These are phyloP conservation scores for Rhodotorula sp. DNA, from an alignment of 1,284 basidiomycete species.

Conservation along the genomic window DNA sequence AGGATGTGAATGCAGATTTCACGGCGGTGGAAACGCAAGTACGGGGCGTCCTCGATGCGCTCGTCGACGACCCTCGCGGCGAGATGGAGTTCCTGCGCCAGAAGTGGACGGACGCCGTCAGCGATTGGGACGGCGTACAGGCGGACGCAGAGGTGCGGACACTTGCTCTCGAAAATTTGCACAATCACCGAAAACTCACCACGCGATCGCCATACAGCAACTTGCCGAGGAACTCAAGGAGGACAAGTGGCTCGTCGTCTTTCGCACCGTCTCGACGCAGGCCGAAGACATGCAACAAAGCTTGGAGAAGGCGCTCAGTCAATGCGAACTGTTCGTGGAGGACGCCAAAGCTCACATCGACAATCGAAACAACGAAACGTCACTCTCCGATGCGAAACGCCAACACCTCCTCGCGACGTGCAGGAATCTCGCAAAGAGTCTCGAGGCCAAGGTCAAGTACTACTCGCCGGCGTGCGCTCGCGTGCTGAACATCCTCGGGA, in stretches of 20 bases:
- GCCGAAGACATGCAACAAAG: slow-evolving; percentile 96
- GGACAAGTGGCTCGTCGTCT: slow-evolving; percentile 86
- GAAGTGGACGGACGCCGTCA: slow-evolving; percentile 65
- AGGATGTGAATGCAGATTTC: slow-evolving; percentile 61
- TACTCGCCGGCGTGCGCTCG: slow-evolving; percentile 90
- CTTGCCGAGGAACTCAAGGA: slow-evolving; percentile 88
- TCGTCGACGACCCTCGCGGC: slow-evolving; percentile 53
- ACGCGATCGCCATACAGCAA: slow-evolving; percentile 2
- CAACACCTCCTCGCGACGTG: slow-evolving; percentile 16
- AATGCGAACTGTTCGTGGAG: slow-evolving; percentile 63
- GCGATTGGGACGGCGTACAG: slow-evolving; percentile 77
- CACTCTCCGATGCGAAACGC: slow-evolving; percentile 2
- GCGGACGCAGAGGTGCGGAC: slow-evolving; percentile 67
- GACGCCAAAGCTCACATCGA: neutral
- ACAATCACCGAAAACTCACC: neutral
- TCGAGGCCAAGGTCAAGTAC: slow-evolving; percentile 54
- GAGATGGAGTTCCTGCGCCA: slow-evolving; percentile 57
- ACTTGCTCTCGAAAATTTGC: neutral
- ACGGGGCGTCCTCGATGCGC: slow-evolving; percentile 57
- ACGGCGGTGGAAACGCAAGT: slow-evolving; percentile 64
- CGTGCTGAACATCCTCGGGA: slow-evolving; percentile 88
- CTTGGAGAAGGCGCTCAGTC: slow-evolving; percentile 81
- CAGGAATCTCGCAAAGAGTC: slow-evolving; percentile 16
- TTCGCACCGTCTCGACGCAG: slow-evolving; percentile 85
- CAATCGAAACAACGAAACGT: neutral